Conservation (phyloP, 306 rosid species). For the Alnus glutinosa region DNA sequence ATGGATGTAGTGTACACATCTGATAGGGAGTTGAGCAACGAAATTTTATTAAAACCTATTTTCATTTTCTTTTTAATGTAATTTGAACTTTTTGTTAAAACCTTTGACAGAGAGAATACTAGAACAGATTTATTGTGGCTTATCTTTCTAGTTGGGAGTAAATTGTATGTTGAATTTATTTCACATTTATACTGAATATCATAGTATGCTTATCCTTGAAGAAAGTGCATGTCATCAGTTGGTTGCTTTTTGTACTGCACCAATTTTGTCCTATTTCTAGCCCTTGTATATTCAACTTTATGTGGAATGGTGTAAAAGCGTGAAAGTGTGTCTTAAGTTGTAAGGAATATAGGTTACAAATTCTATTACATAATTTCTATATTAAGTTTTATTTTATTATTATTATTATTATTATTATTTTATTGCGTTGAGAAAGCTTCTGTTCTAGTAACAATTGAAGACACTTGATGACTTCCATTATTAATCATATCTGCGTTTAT, state of each 20-base stretch:
- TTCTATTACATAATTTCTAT: background rate
- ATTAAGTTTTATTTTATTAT: background rate
- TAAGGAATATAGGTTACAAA: background rate
- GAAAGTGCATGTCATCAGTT: background rate
- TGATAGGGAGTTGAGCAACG: background rate
- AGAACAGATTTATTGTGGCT: background rate
- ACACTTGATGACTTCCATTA: background rate
- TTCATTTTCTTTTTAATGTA: too few species aligned
- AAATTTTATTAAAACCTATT: background rate
- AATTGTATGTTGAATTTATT: background rate
- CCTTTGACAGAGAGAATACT: background rate
- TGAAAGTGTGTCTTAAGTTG: background rate
- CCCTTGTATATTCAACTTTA: background rate
- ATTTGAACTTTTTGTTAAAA: background rate
- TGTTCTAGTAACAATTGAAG: conserved; percentile 9
- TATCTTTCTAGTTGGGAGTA: background rate
- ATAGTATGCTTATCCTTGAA: background rate
- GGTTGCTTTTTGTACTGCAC: background rate
- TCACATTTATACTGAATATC: background rate
- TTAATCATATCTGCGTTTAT: background rate
- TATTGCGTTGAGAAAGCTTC: background rate
- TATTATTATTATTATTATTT: background rate
- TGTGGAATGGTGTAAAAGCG: background rate
- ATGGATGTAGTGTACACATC: background rate
- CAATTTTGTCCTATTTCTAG: background rate